Conservation (phyloP, 768 basidiomycete species). For the Chiua virens region DNA sequence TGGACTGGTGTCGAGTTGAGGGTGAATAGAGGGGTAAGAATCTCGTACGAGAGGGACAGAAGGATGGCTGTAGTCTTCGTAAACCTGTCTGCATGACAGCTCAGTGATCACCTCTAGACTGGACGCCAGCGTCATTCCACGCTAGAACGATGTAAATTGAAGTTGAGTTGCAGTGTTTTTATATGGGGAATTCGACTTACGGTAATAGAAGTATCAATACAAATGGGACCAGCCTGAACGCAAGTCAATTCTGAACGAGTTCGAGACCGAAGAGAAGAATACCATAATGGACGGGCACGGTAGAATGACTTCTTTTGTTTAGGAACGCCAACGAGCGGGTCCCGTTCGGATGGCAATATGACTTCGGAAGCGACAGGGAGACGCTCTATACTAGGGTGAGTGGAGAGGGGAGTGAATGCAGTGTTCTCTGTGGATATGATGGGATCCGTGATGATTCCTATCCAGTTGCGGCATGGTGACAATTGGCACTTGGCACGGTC, state of each 20-base stretch:
- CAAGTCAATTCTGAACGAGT: constrained; percentile 5
- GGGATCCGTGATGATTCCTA: constrained; percentile 33
- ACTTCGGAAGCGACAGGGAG: constrained; percentile 9
- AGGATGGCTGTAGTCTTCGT: constrained; percentile 44
- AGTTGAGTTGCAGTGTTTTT: neutral
- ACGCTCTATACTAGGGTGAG: constrained; percentile 19
- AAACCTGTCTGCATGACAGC: constrained; percentile 65
- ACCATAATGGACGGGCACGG: constrained; percentile 51
- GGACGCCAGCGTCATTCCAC: constrained; percentile 77
- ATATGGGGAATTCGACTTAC: constrained; percentile 38
- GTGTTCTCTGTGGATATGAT: constrained; percentile 36
- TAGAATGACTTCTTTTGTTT: constrained; percentile 46
- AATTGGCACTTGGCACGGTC: neutral
- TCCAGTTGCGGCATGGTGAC: constrained; percentile 25
- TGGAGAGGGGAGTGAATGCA: constrained; percentile 22
- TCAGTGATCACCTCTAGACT: constrained; percentile 79
- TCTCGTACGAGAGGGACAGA: neutral
- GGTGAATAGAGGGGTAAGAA: neutral
- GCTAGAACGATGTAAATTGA: constrained; percentile 40
- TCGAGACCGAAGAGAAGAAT: neutral
- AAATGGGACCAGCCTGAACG: constrained; percentile 67
- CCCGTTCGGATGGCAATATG: constrained; percentile 30
- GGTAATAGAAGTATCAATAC: constrained; percentile 65
- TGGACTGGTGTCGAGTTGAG: constrained; percentile 6
- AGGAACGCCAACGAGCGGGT: constrained; percentile 30